Base-by-base conservation (phyloP, 306 rosid genomes). In the Rosa chinensis region DNA sequence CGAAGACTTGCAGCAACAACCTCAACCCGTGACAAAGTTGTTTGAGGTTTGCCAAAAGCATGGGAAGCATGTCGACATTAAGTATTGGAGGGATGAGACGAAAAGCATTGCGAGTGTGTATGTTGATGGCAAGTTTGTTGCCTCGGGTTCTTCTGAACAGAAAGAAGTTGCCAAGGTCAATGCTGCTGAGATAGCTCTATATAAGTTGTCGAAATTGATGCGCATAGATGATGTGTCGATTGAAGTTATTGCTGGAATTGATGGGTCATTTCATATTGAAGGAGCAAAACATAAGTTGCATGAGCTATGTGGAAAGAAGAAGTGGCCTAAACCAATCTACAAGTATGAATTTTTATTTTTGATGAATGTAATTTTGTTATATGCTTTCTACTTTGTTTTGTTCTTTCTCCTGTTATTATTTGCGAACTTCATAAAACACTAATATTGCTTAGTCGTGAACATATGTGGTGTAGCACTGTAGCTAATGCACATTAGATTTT, bases 181-280 rank as follows among this genome's bases (percentile, higher is more conserved):
- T 76, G 98, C 97, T 80, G 94, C 92, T 28, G 90, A 78, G 87
- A 79, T 48, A 43, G 98, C 97, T 53, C 71, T 94, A 67, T 53
- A 4, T 59, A 83, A 85, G 78, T 78, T 94, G 17, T 50, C 89
- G 0, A 5, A 47, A 13, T 55, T 25, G 1, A 66, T 84, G 53
- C 70, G 85, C 14, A 58, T 25, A 25, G 62, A 13, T 20, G 9
- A 45, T 53, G 28, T 21, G 28, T 8, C 44, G 9, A 7, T 21
- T 0, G 75, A 35, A 50, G 59, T 43, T 53, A 45, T 63, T 76
- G 32, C 13, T 12, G 82, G 78, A 17, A n/a, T 59, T 9, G 77
- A 83, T 67, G 88, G 85, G 3, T 56, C 84, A 6, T 75, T 84
- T 56, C 93, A 86, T 69, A 80, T 94, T 48, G 86, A 79, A 56